Evolutionary conservation across 768 basidiomycete species (phyloP), one percentile per base, ranked within the genome.

Genomic region (Boletus barrowsii): DNA sequence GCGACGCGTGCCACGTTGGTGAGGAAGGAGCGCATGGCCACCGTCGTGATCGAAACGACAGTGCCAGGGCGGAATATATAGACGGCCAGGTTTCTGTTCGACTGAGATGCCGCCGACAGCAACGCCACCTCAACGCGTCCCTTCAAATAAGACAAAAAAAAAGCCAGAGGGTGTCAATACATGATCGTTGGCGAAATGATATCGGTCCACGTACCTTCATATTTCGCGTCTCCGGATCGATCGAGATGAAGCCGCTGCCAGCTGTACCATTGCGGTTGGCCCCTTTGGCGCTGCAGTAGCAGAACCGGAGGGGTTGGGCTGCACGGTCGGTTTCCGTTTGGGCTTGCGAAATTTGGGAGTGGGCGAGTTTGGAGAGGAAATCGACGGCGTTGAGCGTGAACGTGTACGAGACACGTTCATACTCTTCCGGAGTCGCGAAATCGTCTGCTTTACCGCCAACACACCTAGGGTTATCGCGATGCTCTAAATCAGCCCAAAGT

Each of bases 201-300:
- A 29, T 35, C 33, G 14, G 33, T 35, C 33, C 13, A 39, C 53
- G 3, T 29, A 65, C 66, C 66, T 63, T 65, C 66, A 68, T 67
- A 17, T 63, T 61, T 10, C 66, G 55, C n/a, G 49, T 47, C 37
- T 56, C 40, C 1, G 61, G 53, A 30, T 68, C 66, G 10, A 51
- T 59, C 37, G 54, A 49, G 42, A 62, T 61, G 39, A 58, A 20
- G 10, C 54, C 49, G 11, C 37, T 47, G 13, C 57, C 37, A 4
- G 66, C 57, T 5, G 52, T 61, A 2, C 57, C 50, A 0, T 57
- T 22, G 35, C 66, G 57, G 30, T 61, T 58, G 3, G 63, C 63
- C 57, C 61, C 52, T 26, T 68, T 68, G 42, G 42, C 39, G 48
- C 66, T 68, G 53, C 59, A 67, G 49, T 68, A 67, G 51, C 66